Evolutionary conservation across 169 alveolate genomes (phyloP).

Genomic region (Cyclospora cayetanensis): DNA sequence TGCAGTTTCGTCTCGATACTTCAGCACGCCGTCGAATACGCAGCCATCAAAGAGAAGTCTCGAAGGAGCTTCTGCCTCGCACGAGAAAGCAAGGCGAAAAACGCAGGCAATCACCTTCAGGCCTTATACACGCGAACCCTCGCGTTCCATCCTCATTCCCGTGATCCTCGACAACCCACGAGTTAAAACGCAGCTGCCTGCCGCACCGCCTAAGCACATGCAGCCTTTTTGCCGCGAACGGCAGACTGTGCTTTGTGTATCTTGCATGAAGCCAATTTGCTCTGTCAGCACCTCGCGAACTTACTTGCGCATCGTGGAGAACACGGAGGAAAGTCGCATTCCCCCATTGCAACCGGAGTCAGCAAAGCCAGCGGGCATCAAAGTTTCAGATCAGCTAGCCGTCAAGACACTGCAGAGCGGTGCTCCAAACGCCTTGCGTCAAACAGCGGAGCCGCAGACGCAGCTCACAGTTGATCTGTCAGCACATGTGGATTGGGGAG

Average conservation of each 20-base stretch:
- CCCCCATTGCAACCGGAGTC: too few species aligned
- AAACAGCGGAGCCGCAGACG: too few species aligned
- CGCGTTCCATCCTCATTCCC: neutral
- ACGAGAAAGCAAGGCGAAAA: neutral
- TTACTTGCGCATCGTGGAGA: neutral
- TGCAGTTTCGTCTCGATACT: constrained; percentile 34
- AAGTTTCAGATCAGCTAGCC: too few species aligned
- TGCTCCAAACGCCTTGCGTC: too few species aligned
- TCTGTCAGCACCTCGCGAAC: constrained; percentile 46
- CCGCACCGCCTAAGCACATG: neutral
- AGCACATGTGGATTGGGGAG: too few species aligned
- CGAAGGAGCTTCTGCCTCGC: neutral
- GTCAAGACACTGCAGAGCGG: too few species aligned
- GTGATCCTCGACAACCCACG: neutral
- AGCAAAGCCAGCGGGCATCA: too few species aligned
- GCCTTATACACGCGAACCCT: neutral
- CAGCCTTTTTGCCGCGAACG: constrained; percentile 30
- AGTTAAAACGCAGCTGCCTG: neutral
- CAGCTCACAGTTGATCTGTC: too few species aligned
- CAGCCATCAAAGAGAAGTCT: neutral
- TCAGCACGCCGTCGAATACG: neutral
- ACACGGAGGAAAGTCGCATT: too few species aligned
- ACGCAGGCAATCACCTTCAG: neutral
- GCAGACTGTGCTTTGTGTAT: constrained; percentile 23
- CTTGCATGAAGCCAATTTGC: constrained; percentile 52